Evolutionary conservation across 495 filamentous ascomycete species (phyloP), one percentile per base, ranked within the genome.

Genomic region (Xylaria venustula): DNA sequence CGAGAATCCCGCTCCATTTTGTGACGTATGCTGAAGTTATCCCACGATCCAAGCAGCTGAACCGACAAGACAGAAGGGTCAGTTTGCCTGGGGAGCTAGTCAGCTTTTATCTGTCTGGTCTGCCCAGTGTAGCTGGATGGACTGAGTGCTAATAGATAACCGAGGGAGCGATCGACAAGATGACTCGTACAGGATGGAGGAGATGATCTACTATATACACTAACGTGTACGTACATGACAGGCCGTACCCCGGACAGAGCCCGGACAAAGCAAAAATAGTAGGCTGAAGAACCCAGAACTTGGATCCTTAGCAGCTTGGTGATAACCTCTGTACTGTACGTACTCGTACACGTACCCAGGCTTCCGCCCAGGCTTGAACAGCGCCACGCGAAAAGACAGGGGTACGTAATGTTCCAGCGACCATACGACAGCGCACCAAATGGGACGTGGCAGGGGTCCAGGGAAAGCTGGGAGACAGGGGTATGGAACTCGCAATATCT

Each of bases 1-100:
- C 87, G 85, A 57, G 70, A 75, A 66, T 97, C 92, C 64, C 83
- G 83, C 67, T 92, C 85, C 87, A 97, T 91, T 2, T 73, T 80
- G 79, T 96, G 92, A 23, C 83, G 73, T 65, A 80, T 85, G 26
- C 80, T 77, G 75, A 97, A 96, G 72, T 95, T 96, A 74, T 97
- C 92, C 92, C 92, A 97, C 57, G 92, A 96, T 58, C 92, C 92
- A 56, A 94, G 78, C 19, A 96, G 80, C 63, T 91, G 87, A 54
- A 96, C 90, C 11, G 87, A 88, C 46, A 82, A 79, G 51, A 87
- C 81, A 44, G 86, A 85, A 54, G 86, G 81, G 22, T 84, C 80
- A 44, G 88, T 88, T 75, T 85, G 81, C 62, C 88, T 91, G 68
- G 50, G 54, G 30, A 51, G 15, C 47, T 58, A 53, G 71, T 78